These are phyloP conservation scores for Metarhizium anisopliae DNA, from an alignment of 2,329 filamentous ascomycete genomes.

Conservation along the genomic window DNA sequence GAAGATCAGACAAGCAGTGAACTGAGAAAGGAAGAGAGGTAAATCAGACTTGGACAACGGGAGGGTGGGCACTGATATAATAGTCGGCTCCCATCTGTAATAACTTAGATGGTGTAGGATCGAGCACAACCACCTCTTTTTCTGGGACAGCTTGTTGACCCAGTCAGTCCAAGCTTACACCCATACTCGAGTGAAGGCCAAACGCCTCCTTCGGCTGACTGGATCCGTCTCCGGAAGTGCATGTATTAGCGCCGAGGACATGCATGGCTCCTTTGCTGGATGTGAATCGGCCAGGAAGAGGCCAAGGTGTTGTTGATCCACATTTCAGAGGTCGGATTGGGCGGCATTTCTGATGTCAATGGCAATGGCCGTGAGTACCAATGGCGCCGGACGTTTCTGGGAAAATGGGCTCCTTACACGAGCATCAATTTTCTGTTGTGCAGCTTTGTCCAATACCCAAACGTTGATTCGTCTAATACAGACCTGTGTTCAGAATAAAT, in stretches of 20 bases:
- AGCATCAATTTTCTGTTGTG: too few species aligned
- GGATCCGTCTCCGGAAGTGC: neutral
- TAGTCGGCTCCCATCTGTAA: neutral
- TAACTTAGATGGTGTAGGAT: neutral
- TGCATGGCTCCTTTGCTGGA: neutral
- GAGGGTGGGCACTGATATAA: conserved; percentile 9
- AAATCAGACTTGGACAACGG: neutral
- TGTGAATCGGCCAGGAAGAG: neutral
- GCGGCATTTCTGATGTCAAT: conserved; percentile 1
- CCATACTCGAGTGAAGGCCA: neutral
- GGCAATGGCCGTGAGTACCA: neutral
- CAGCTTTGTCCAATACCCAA: too few species aligned
- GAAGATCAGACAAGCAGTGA: neutral
- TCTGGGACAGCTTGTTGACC: neutral
- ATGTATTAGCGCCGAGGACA: conserved; percentile 3
- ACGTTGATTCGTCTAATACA: too few species aligned
- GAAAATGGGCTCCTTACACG: too few species aligned
- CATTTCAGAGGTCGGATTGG: conserved; percentile 4
- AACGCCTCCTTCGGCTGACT: neutral
- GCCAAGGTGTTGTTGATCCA: conserved; percentile 3
- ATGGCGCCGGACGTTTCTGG: neutral
- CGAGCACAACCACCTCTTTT: neutral
- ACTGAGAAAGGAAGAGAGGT: neutral
- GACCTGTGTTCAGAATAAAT: too few species aligned
- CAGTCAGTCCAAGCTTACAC: neutral